A percentile compares a stretch with the other conserved stretches of the same genome.
phyloP scores from a whole-genome alignment of 2,329 filamentous ascomycete genomes.

The Lecanicillium sp. region DNA sequence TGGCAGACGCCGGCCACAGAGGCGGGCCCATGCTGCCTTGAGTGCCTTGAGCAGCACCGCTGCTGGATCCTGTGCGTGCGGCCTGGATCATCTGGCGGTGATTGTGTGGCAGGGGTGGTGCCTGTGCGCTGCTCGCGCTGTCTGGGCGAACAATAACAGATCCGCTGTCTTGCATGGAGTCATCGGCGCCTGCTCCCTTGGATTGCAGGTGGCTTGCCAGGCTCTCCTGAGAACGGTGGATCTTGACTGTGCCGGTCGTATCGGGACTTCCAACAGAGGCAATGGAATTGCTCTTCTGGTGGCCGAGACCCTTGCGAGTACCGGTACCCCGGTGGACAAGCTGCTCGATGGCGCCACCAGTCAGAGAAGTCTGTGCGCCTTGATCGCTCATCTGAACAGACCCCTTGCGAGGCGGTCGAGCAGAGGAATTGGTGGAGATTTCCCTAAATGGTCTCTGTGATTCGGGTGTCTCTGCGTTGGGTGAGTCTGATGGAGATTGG shows the following conservation, averaged over 20 bases:
- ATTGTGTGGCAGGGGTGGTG: constrained; percentile 72
- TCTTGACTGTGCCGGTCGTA: constrained; percentile 33
- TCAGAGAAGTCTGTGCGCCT: constrained; percentile 75
- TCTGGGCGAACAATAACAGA: constrained; percentile 48
- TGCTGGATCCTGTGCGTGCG: constrained; percentile 44
- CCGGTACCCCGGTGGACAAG: constrained; percentile 47
- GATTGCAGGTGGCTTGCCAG: constrained; percentile 30
- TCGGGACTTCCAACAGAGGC: constrained; percentile 25
- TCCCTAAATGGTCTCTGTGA: constrained; percentile 53
- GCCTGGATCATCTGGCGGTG: constrained; percentile 81
- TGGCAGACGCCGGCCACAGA: constrained; percentile 69
- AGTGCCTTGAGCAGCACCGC: constrained; percentile 35
- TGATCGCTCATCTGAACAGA: constrained; percentile 53
- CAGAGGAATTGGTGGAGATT: constrained; percentile 50
- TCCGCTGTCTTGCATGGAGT: constrained; percentile 27
- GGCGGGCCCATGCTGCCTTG: constrained; percentile 71
- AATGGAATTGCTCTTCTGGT: constrained; percentile 29
- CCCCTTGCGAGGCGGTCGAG: constrained; percentile 30
- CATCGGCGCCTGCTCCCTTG: constrained; percentile 30
- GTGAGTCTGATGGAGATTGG: constrained; percentile 38
- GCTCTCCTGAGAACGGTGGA: constrained; percentile 43
- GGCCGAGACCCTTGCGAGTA: constrained; percentile 13
- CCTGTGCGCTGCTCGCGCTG: constrained; percentile 60
- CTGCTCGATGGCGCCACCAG: constrained; percentile 72
- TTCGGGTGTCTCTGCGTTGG: constrained; percentile 40